phyloP scores from a whole-genome alignment of 176 grass and related monocot genomes.

The sorghum (Sorghum bicolor) region DNA sequence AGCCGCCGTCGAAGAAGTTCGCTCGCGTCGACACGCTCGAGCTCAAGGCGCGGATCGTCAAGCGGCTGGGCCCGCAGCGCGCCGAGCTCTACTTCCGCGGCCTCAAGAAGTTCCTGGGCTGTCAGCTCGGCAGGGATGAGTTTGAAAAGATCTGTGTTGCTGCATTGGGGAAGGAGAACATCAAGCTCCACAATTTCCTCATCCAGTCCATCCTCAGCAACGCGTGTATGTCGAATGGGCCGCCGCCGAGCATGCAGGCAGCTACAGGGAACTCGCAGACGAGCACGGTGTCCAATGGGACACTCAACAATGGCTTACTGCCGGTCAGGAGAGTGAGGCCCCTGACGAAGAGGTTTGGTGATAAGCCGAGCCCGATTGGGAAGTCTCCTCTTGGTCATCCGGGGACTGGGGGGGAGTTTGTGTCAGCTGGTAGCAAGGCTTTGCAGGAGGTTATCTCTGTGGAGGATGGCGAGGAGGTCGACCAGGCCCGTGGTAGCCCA shows the following conservation, averaged over 20 bases:
- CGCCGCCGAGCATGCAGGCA: constrained; percentile 44
- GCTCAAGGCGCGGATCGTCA: constrained; percentile 51
- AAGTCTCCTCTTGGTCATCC: constrained; percentile 55
- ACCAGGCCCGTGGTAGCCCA: constrained; percentile 56
- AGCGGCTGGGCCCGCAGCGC: constrained; percentile 51
- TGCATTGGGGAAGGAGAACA: constrained; percentile 61
- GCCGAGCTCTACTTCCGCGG: constrained; percentile 47
- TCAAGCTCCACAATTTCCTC: constrained; percentile 59
- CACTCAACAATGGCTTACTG: constrained; percentile 23
- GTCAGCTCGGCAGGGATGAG: constrained; percentile 51
- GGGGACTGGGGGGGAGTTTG: constrained; percentile 35
- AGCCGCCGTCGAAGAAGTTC: constrained; percentile 39
- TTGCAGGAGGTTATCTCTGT: constrained; percentile 57
- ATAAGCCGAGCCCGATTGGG: constrained; percentile 53
- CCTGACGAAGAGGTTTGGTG: constrained; percentile 29
- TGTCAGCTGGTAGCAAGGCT: constrained; percentile 45
- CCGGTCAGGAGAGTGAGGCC: constrained; percentile 11
- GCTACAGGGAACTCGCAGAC: constrained; percentile 60
- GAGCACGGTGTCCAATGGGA: constrained; percentile 40
- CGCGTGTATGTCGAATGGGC: constrained; percentile 19
- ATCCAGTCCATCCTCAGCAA: constrained; percentile 59
- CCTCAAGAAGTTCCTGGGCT: constrained; percentile 47
- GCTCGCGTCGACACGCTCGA: constrained; percentile 53
- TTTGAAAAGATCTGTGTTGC: constrained; percentile 57
- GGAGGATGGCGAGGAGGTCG: constrained; percentile 75